These are phyloP conservation scores for Wickerhamomyces chambardii DNA, from an alignment of 805 yeast genomes.

Conservation along the genomic window DNA sequence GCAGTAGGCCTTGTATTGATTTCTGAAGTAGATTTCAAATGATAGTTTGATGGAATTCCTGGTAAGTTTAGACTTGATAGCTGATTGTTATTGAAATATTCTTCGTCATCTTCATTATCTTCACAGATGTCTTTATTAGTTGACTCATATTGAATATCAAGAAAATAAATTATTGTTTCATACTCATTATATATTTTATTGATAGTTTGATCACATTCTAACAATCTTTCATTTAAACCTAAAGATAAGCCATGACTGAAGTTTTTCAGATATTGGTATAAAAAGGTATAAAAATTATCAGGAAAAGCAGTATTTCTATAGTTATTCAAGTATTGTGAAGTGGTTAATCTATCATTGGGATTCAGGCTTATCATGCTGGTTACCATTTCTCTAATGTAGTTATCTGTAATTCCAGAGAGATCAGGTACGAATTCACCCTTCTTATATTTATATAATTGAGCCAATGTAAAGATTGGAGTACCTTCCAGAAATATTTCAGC, in stretches of 20 bases:
- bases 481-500: conserved; percentile 89
- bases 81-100: no score
- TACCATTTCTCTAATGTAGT: conserved; percentile 43
- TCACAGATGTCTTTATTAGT: no score
- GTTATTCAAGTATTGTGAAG: conserved; percentile 40
- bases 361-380: conserved; percentile 53
- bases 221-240: conserved; percentile 25
- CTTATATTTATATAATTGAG: conserved; percentile 80
- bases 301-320: conserved; percentile 55
- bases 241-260: no score
- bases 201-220: conserved; percentile 47
- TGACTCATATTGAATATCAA: conserved; percentile 29
- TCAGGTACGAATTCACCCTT: conserved; percentile 60
- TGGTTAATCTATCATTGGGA: conserved; percentile 51
- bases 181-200: conserved; percentile 51
- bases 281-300: conserved; percentile 52
- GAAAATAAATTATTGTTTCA: conserved; percentile 33
- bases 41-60: conserved; percentile 44
- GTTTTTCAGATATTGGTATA: conserved; percentile 56
- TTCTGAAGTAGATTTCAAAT: conserved; percentile 29
- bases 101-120: conserved; percentile 3
- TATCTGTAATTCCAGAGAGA: conserved; percentile 44
- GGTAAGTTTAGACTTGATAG: no score
- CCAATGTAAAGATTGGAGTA: conserved; percentile 72
- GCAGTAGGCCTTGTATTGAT: conserved; percentile 44